These are phyloP conservation scores for Centaurea solstitialis DNA, from an alignment of 129 eudicot genomes.

Conservation along the genomic window DNA sequence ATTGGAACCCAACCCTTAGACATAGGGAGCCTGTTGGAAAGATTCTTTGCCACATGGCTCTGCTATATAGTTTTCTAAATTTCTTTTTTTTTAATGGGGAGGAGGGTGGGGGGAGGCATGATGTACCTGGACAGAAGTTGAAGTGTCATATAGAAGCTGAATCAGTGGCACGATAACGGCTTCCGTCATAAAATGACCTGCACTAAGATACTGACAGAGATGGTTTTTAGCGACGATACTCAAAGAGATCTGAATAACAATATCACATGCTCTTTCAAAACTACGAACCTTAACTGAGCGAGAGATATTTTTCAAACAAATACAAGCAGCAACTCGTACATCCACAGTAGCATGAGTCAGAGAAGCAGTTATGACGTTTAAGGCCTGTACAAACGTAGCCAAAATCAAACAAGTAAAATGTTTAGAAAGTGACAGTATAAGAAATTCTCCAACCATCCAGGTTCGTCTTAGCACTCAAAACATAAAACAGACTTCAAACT, in stretches of 20 bases:
- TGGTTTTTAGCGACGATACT: slow-evolving; percentile 30
- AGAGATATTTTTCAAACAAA: slow-evolving; percentile 74
- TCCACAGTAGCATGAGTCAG: slow-evolving; percentile 68
- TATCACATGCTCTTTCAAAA: not conserved
- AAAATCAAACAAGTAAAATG: slow-evolving; percentile 12
- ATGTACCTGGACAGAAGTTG: slow-evolving; percentile 73
- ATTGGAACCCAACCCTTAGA: too few relatives aligned
- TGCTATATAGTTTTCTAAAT: not conserved
- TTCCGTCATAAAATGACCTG: slow-evolving; percentile 84
- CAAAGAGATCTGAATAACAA: not conserved
- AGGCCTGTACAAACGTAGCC: slow-evolving; percentile 45
- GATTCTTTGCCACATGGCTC: too few relatives aligned
- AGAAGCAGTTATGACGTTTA: slow-evolving; percentile 53
- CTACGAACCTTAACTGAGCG: slow-evolving; percentile 92
- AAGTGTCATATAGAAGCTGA: slow-evolving; percentile 67
- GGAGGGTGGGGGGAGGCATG: not conserved
- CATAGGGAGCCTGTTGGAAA: too few relatives aligned
- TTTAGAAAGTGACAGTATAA: not conserved
- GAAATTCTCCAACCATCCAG: not conserved
- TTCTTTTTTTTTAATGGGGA: not conserved
- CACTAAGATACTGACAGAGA: slow-evolving; percentile 79
- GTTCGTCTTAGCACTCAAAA: not conserved
- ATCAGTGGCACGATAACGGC: slow-evolving; percentile 54
- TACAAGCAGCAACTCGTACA: slow-evolving; percentile 86
- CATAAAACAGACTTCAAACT: slow-evolving; percentile 15